These are phyloP conservation scores for Nelumbo lutea DNA, from an alignment of 164 flowering plant genomes.

Conservation along the genomic window DNA sequence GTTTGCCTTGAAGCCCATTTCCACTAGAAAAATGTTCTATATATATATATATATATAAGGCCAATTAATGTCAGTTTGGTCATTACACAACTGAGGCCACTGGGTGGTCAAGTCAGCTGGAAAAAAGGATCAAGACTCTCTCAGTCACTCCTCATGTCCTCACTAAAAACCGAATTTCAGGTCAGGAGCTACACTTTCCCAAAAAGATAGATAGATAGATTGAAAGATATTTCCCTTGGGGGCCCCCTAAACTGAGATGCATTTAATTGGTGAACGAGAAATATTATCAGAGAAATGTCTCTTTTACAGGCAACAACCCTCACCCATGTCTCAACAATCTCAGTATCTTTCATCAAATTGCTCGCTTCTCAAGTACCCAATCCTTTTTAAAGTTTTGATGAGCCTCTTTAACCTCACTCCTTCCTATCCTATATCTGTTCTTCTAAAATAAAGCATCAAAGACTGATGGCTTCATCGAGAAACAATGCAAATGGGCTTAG, in stretches of 20 bases:
- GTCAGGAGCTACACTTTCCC: no score
- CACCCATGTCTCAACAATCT: constrained; percentile 20
- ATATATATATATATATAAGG: no score
- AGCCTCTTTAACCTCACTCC: background rate
- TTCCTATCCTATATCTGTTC: background rate
- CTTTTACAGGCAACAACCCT: constrained; percentile 18
- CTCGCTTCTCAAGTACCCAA: background rate
- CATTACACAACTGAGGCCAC: no score
- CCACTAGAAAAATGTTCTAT: no score
- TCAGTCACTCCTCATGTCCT: no score
- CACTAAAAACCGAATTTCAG: no score
- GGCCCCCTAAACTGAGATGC: background rate
- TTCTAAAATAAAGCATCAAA: background rate
- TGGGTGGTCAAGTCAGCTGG: no score
- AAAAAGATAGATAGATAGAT: no score
- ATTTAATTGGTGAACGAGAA: constrained; percentile 15
- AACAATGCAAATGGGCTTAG: constrained; percentile 13
- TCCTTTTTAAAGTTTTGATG: background rate
- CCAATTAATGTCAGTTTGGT: no score
- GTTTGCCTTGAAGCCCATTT: no score
- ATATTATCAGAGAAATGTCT: constrained; percentile 23
- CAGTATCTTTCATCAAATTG: background rate
- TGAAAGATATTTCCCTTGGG: no score
- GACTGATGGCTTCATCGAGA: constrained; percentile 29
- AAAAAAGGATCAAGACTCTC: no score